phyloP scores from a whole-genome alignment of 805 yeast genomes.

The Candida suzukii region DNA sequence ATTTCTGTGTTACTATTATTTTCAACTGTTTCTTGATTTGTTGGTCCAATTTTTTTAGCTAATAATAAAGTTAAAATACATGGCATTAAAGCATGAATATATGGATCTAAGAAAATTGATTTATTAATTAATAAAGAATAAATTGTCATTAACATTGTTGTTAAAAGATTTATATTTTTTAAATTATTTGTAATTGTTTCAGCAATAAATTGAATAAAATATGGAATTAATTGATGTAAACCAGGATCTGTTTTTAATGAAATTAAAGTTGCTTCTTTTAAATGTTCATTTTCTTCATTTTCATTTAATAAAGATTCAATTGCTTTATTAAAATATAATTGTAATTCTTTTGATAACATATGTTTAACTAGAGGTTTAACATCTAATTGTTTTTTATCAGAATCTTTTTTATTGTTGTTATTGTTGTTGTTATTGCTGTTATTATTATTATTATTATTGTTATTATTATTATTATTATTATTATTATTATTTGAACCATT shows the following conservation, averaged over 20 bases:
- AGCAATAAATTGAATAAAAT: conserved; percentile 91
- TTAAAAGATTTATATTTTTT: conserved; percentile 58
- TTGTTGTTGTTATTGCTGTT: neutral
- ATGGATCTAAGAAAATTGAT: conserved; percentile 87
- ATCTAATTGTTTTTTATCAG: conserved; percentile 39
- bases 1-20: too few species aligned
- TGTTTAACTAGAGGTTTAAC: conserved; percentile 92
- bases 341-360: conserved; percentile 88
- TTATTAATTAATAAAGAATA: conserved; percentile 78
- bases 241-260: conserved; percentile 92
- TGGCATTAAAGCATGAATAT: conserved; percentile 96
- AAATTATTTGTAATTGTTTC: conserved; percentile 90
- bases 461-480: too few species aligned
- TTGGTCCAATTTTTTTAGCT: conserved; percentile 77
- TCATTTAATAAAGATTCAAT: conserved; percentile 66
- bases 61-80: conserved; percentile 82
- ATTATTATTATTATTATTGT: too few species aligned
- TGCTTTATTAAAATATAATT: conserved; percentile 86
- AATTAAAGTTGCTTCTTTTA: conserved; percentile 74
- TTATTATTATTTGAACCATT: too few species aligned
- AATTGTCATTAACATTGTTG: conserved; percentile 84
- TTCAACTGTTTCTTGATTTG: too few species aligned
- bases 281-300: conserved; percentile 41
- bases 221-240: conserved; percentile 91
- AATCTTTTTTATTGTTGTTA: neutral